Percentiles rank a stretch among this genome's conserved stretches.
Conservation (phyloP, 1,284 basidiomycete genomes). For the Megacollybia platyphylla region DNA sequence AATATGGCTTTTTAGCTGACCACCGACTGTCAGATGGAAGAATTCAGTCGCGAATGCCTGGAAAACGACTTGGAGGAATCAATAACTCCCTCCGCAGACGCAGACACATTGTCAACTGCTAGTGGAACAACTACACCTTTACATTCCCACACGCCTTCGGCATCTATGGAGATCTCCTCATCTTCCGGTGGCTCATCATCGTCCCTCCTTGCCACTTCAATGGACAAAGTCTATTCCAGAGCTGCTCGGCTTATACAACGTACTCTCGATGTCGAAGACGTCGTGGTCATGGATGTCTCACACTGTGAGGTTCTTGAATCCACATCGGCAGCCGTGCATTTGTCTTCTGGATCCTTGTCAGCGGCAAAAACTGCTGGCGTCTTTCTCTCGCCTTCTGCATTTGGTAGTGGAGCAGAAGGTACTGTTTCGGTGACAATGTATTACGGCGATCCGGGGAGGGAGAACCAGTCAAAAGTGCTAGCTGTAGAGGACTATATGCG, state of each 20-base stretch:
- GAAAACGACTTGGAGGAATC: slow-evolving; percentile 69
- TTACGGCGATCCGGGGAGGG: slow-evolving; percentile 26
- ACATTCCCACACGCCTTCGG: slow-evolving; percentile 8
- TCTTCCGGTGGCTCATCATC: background rate
- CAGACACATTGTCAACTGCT: background rate
- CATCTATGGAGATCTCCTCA: background rate
- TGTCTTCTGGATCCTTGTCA: background rate
- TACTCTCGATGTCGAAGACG: slow-evolving; percentile 86
- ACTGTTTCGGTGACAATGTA: slow-evolving; percentile 51
- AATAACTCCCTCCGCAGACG: background rate
- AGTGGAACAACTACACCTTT: slow-evolving; percentile 2
- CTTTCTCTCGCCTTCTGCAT: background rate
- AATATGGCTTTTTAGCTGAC: slow-evolving; percentile 1
- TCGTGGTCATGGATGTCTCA: slow-evolving; percentile 85
- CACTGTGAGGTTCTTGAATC: slow-evolving; percentile 83
- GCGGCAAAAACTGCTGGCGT: background rate
- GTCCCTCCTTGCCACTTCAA: slow-evolving; percentile 31
- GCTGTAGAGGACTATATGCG: slow-evolving; percentile 59
- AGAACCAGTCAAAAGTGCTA: slow-evolving; percentile 37
- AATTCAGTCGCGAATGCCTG: slow-evolving; percentile 89
- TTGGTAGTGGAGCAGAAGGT: slow-evolving; percentile 32
- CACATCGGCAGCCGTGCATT: slow-evolving; percentile 15
- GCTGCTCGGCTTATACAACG: slow-evolving; percentile 82
- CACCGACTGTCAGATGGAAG: slow-evolving; percentile 58
- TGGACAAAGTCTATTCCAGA: slow-evolving; percentile 81